Conservation (phyloP, 192 early-diverging fungal species). For the Umbelopsis sp. region DNA sequence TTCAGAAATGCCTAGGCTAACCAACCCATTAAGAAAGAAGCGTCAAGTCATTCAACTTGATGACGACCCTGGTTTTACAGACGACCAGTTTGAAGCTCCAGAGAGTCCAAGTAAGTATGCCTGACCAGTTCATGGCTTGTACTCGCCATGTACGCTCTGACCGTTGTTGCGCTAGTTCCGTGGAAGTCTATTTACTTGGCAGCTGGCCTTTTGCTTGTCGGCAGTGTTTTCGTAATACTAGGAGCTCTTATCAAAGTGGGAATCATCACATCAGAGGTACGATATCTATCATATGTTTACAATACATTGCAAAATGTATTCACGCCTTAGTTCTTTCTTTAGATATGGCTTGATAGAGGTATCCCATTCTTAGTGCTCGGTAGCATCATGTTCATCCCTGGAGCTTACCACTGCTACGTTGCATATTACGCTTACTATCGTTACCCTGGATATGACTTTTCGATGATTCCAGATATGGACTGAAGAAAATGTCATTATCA, state of each 20-base stretch:
- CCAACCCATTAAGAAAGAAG: conserved; percentile 28
- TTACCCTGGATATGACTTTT: conserved; percentile 58
- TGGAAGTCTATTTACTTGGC: conserved; percentile 60
- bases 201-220: conserved; percentile 45
- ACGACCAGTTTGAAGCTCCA: conserved; percentile 29
- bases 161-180: conserved; percentile 43
- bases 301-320: background rate
- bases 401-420: conserved; percentile 53
- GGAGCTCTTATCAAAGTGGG: conserved; percentile 56
- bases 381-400: conserved; percentile 62
- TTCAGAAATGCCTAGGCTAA: conserved; percentile 24
- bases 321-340: background rate
- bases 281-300: background rate
- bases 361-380: conserved; percentile 58
- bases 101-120: conserved; percentile 31
- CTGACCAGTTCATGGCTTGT: background rate
- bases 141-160: background rate
- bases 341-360: conserved; percentile 58
- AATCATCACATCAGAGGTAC: conserved; percentile 49
- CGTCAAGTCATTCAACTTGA: conserved; percentile 25
- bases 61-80: conserved; percentile 33
- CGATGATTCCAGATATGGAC: conserved; percentile 35
- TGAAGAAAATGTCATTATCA: background rate
- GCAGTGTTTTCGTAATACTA: conserved; percentile 47
- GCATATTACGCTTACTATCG: conserved; percentile 63